These are phyloP conservation scores for Picea abies DNA, from an alignment of 83 land plant genomes.

Conservation along the genomic window DNA sequence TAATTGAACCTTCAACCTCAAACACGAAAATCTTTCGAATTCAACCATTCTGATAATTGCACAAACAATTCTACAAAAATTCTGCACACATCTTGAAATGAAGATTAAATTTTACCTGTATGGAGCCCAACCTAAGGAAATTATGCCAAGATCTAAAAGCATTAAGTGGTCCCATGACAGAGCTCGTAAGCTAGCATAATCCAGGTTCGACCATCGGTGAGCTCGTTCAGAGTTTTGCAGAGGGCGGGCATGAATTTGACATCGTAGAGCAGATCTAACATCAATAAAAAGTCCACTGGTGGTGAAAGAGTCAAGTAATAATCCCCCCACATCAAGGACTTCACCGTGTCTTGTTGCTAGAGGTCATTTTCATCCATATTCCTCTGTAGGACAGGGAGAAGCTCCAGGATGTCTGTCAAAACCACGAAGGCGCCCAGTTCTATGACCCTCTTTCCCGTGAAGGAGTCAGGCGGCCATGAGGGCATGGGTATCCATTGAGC, in stretches of 20 bases:
- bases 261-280: slow-evolving; percentile 33
- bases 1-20: too few relatives aligned
- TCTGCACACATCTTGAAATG: too few relatives aligned
- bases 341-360: slow-evolving; percentile 14
- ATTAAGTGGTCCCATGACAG: slow-evolving; percentile 35
- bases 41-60: too few relatives aligned
- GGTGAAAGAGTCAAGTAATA: slow-evolving; percentile 13
- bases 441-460: slow-evolving; percentile 22
- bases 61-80: too few relatives aligned
- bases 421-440: slow-evolving; percentile 27
- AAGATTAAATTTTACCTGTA: too few relatives aligned
- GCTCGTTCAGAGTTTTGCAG: slow-evolving; percentile 26
- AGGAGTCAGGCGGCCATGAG: background rate
- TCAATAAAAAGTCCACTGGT: slow-evolving; percentile 26
- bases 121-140: slow-evolving; percentile 16
- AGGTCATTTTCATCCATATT: slow-evolving; percentile 26
- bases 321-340: slow-evolving; percentile 21
- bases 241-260: slow-evolving; percentile 27
- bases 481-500: slow-evolving; percentile 18
- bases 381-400: slow-evolving; percentile 24
- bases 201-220: slow-evolving; percentile 17
- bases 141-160: slow-evolving; percentile 22
- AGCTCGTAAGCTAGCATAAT: slow-evolving; percentile 35
- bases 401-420: slow-evolving; percentile 20
- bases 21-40: too few relatives aligned